Evolutionary conservation across 768 basidiomycete species (phyloP).

Genomic region (Calocybe cyanea): DNA sequence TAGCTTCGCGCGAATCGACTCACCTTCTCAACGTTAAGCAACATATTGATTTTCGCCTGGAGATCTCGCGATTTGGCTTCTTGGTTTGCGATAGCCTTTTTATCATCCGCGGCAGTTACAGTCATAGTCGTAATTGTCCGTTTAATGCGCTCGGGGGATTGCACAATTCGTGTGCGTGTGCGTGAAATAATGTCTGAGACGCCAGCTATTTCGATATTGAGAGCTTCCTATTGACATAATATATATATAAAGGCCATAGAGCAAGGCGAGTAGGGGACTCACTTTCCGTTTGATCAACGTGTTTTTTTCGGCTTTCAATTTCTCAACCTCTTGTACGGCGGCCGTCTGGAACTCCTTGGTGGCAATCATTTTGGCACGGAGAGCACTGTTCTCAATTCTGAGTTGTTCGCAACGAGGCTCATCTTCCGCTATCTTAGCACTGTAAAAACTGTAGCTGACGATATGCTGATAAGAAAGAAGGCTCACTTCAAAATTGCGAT

Average conservation of each 20-base stretch:
- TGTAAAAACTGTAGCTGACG: slow-evolving; percentile 21
- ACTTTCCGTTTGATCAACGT: slow-evolving; percentile 63
- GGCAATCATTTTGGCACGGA: slow-evolving; percentile 63
- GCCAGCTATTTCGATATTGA: slow-evolving; percentile 57
- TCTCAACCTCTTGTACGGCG: slow-evolving; percentile 62
- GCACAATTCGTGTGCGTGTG: slow-evolving; percentile 75
- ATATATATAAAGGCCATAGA: neutral
- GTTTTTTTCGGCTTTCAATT: slow-evolving; percentile 69
- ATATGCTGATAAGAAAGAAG: neutral
- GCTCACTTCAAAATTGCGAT: slow-evolving; percentile 57
- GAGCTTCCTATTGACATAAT: slow-evolving; percentile 42
- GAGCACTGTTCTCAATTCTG: slow-evolving; percentile 52
- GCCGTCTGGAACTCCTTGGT: slow-evolving; percentile 62
- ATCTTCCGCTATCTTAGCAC: slow-evolving; percentile 61
- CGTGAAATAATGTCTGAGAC: slow-evolving; percentile 59
- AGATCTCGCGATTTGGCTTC: slow-evolving; percentile 78
- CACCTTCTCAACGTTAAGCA: slow-evolving; percentile 76
- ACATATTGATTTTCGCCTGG: slow-evolving; percentile 65
- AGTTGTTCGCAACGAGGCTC: slow-evolving; percentile 65
- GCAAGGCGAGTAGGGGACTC: slow-evolving; percentile 7
- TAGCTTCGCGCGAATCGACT: neutral
- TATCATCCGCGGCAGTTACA: slow-evolving; percentile 63
- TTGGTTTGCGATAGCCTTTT: slow-evolving; percentile 55
- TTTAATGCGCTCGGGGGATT: slow-evolving; percentile 88
- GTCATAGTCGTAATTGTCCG: slow-evolving; percentile 79